Base-by-base conservation (phyloP, 2,329 filamentous ascomycete genomes). In the Ophiosphaerella korrae region DNA sequence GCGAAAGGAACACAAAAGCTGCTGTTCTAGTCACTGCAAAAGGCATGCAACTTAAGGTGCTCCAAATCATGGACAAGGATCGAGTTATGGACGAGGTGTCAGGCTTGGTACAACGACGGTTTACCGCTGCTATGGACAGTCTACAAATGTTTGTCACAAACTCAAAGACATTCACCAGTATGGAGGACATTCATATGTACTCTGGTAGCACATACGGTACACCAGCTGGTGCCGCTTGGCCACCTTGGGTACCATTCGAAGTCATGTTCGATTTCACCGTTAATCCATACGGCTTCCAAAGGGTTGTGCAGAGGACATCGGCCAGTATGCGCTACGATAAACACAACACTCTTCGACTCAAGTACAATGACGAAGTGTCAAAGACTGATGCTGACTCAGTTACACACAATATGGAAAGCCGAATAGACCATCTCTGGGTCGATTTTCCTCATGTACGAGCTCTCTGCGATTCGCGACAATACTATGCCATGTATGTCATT, bases 401-500 rank as follows among this genome's bases (percentile, higher is more conserved):
- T 12, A 75, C 80, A 39, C 84, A 87, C 42, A 82, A 78, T 55
- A 75, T 81, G 41, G 90, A 96, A 70, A 87, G 81, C 59, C 85
- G 92, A n/a, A 93, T 97, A 77, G 94, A 99, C 73, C 93, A 96
- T 69, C 84, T 99, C 12, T 96, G 90, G 86, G 90, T 99, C 31
- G 92, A 97, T 66, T 99, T 99, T 66, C 94, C 94, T 11, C 90
- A 95, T 58, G 87, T 96, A 37, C 85, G 92, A 49, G 93, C 92
- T n/a, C 86, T 97, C 39, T 99, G 95, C 78, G 95, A 99, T 75
- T 99, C 95, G 5, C 86, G 88, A 34, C 93, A 99, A 74, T 99
- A 99, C 76, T 99, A 96, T 71, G 90, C 94, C 4, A 87, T 99
- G 80, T 99, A 99, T 69, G 91, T 99, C 74, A 99, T 99, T 62